Evolutionary conservation across 116 monocot genomes (phyloP).

Genomic region (Posidonia oceanica): DNA sequence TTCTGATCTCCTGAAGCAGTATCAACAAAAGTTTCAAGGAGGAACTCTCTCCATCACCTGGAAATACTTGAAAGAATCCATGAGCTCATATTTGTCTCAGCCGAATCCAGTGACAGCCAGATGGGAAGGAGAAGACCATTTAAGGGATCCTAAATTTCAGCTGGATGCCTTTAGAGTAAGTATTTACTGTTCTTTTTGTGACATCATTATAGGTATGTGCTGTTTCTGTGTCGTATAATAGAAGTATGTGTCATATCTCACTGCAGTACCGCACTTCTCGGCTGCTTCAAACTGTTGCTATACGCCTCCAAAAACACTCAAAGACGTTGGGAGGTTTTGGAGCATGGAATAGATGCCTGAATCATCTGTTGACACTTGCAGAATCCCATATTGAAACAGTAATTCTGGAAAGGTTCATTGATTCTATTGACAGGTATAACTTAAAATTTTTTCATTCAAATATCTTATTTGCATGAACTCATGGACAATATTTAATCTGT

Average conservation of each 20-base stretch:
- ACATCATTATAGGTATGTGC: not conserved
- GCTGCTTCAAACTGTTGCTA: conserved; percentile 68
- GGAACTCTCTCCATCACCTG: conserved; percentile 76
- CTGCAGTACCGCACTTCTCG: conserved; percentile 79
- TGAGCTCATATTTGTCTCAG: conserved; percentile 64
- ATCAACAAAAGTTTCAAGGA: conserved; percentile 76
- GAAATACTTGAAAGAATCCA: conserved; percentile 88
- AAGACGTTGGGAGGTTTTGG: conserved; percentile 84
- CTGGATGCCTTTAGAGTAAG: conserved; percentile 92
- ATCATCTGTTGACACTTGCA: conserved; percentile 79
- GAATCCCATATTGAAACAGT: conserved; percentile 93
- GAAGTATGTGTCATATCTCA: not conserved
- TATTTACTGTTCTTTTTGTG: not conserved
- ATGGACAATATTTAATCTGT: not conserved
- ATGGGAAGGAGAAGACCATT: conserved; percentile 91
- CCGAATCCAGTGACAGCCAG: conserved; percentile 83
- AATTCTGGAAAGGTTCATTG: conserved; percentile 80
- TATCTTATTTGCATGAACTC: not conserved
- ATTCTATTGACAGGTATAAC: conserved; percentile 43
- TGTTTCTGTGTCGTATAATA: not conserved
- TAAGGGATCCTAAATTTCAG: conserved; percentile 84
- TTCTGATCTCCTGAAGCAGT: conserved; percentile 78
- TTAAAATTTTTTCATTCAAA: not conserved
- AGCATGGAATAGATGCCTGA: conserved; percentile 93
- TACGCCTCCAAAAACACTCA: conserved; percentile 55